Base-by-base conservation (phyloP, 768 basidiomycete genomes). In the Tricholoma sp. region DNA sequence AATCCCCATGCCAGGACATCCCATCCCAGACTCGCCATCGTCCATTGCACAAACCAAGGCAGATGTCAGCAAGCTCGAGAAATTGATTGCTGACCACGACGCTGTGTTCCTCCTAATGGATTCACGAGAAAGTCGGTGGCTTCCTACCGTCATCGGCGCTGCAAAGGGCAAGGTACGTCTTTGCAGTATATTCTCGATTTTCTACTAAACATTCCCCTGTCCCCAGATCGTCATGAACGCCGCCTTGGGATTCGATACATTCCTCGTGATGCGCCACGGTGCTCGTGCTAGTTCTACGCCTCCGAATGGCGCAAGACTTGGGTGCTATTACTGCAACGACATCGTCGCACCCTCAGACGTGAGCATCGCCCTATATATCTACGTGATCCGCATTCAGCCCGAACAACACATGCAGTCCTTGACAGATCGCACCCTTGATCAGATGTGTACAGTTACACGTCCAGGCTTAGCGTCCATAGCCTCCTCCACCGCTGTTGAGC, bases 321-420 rank as follows among this genome's bases (percentile, higher is more conserved):
- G 97, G 3, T 99, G 97, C 67, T 98, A 99, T 69, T 99, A 93
- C 68, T 99, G 97, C 72, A 98, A 98, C 64, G 97, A 99, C 62
- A 91, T 98, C 56, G 94, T 98, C 37, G 97, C 96, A 0, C 95
- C 97, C 7, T 84, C 89, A 16, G 95, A 99, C 69, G 95, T 96
- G 58, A 49, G 75, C 66, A 10, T 43, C 37, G 49, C 47, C 57
- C 57, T 54, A 8, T n/a, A 49, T 18, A n/a, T 24, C 34, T 12
- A 19, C n/a, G 50, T 37, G 34, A 11, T 18, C 5, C 27, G 7
- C 39, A 46, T 32, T 21, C 22, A 56, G 4, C 5, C 41, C 47
- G 31, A 31, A 29, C 22, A 29, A 27, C 14, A 10, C 39, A 11
- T 22, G 18, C 43, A 63, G 61, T 65, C 60, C 27, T 47, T 66